Evolutionary conservation across 768 basidiomycete genomes (phyloP).

Genomic region (Scleroderma bovista): DNA sequence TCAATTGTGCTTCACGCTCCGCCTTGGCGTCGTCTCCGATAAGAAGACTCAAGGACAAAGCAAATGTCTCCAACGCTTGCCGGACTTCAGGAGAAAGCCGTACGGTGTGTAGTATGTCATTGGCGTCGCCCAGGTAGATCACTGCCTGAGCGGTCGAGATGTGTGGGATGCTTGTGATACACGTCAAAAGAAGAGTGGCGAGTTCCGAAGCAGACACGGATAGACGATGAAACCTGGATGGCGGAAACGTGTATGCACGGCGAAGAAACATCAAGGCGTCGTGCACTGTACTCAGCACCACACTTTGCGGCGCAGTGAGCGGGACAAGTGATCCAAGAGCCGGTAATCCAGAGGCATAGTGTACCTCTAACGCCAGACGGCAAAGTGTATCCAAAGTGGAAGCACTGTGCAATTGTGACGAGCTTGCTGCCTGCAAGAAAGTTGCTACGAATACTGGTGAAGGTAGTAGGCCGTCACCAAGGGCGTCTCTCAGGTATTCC

Average conservation of each 20-base stretch:
- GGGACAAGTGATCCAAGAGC: constrained; percentile 53
- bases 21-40: constrained; percentile 67
- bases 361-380: constrained; percentile 55
- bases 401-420: constrained; percentile 55
- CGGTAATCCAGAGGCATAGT: constrained; percentile 52
- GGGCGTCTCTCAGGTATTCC: constrained; percentile 56
- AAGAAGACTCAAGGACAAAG: constrained; percentile 51
- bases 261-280: constrained; percentile 57
- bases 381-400: constrained; percentile 70
- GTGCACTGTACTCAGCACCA: constrained; percentile 49
- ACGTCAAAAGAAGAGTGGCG: constrained; percentile 54
- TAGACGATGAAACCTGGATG: constrained; percentile 50
- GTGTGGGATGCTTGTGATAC: constrained; percentile 55
- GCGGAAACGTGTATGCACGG: constrained; percentile 47
- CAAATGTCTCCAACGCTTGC: constrained; percentile 55
- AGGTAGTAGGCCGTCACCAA: constrained; percentile 52
- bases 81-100: constrained; percentile 49
- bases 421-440: constrained; percentile 62
- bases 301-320: constrained; percentile 41
- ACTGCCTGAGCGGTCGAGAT: constrained; percentile 58
- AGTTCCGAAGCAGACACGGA: constrained; percentile 59
- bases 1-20: constrained; percentile 65
- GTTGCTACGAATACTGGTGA: constrained; percentile 56
- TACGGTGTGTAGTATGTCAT: constrained; percentile 46
- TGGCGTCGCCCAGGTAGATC: constrained; percentile 42